Evolutionary conservation across 192 early-diverging fungal species (phyloP).

Genomic region (Mortierella alpina): DNA sequence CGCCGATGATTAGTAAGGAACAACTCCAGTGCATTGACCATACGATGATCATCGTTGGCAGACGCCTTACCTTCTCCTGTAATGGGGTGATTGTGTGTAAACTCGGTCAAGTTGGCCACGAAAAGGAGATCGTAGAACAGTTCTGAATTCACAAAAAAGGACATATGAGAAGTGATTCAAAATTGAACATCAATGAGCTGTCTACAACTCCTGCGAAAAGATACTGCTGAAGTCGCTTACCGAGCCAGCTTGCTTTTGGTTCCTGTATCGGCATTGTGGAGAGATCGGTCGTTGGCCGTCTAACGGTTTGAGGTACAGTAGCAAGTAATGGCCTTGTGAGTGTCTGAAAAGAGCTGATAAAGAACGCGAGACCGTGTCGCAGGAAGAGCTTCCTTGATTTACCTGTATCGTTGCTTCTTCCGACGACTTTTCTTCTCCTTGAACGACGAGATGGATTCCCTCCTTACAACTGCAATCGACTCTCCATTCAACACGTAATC

Average conservation of each 20-base stretch:
- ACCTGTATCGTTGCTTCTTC: slow-evolving; percentile 34
- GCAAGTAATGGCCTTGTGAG: no score
- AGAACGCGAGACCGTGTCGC: no score
- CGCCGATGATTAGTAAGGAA: neutral
- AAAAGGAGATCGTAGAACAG: slow-evolving; percentile 65
- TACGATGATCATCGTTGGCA: neutral
- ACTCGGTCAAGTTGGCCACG: slow-evolving; percentile 60
- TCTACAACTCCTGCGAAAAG: neutral
- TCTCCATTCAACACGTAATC: slow-evolving; percentile 32
- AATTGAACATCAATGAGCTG: no score
- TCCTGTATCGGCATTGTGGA: slow-evolving; percentile 31
- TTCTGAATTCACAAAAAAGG: slow-evolving; percentile 35
- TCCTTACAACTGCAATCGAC: slow-evolving; percentile 24
- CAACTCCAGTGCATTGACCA: neutral
- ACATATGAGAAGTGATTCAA: neutral
- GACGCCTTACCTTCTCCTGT: slow-evolving; percentile 36
- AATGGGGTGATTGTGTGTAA: slow-evolving; percentile 61
- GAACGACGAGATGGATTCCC: slow-evolving; percentile 25
- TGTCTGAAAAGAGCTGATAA: no score
- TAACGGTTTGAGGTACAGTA: neutral
- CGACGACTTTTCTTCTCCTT: slow-evolving; percentile 34
- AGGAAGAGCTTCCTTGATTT: neutral
- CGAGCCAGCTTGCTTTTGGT: slow-evolving; percentile 42
- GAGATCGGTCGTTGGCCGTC: slow-evolving; percentile 41
- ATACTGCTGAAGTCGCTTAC: slow-evolving; percentile 6